Evolutionary conservation across 2,329 filamentous ascomycete species (phyloP), one percentile per base, ranked within the genome.

Genomic region (Westerdykella sp.): DNA sequence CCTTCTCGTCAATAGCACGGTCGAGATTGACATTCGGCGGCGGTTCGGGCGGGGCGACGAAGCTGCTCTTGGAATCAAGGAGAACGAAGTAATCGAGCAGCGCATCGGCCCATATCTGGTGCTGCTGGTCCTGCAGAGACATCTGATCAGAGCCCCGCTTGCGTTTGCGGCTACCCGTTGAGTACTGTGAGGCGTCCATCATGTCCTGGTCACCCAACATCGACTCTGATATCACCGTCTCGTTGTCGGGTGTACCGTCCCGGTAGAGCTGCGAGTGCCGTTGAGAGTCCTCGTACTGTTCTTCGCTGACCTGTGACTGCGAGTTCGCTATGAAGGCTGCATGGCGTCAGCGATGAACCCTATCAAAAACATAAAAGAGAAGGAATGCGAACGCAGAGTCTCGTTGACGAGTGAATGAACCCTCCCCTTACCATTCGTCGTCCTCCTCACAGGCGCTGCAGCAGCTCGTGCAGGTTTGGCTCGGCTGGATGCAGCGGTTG

Each of bases 81-180:
- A 91, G 82, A 70, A 97, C 84, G 60, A 97, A 98, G 69, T 97
- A 98, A 67, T 98, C 93, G 30, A 98, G 75, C 21, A 98, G 77
- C 56, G 93, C 87, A 53, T 98, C 93, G 13, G 89, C 87, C 68
- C 95, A 98, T 18, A 95, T 75, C 22, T 87, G 84, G 65, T 97
- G 90, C 54, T 93, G 84, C 62, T 90, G 85, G 51, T 94, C 87
- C 6, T 80, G 81, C 47, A 76, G 65, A 11, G 73, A 74, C 65
- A 79, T 81, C 72, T 71, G 84, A 69, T 72, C 83, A 43, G 83
- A 78, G 16, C 71, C 73, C n/a, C 87, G 78, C 71, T 94, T 94
- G 47, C 90, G 80, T 70, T 95, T 95, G 46, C 78, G 76, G 70
- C 71, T 49, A 64, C 57, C 69, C 18, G 67, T 69, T 4, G 75